phyloP scores from a whole-genome alignment of 306 rosid species.

The Alnus glutinosa region DNA sequence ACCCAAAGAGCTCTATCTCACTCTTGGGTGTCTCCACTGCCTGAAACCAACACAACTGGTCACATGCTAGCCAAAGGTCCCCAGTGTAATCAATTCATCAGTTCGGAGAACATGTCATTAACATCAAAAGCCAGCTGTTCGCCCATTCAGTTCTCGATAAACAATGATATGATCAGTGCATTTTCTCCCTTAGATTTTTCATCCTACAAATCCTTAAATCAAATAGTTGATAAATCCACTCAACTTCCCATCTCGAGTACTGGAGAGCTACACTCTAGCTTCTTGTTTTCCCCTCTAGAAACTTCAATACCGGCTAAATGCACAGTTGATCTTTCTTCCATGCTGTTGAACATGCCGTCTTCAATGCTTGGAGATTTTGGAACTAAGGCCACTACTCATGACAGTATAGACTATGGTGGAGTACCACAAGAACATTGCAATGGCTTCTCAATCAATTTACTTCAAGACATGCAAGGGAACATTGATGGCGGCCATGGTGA shows the following conservation, averaged over 20 bases:
- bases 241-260: conserved; percentile 38
- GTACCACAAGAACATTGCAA: conserved; percentile 41
- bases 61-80: conserved; percentile 37
- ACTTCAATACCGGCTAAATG: conserved; percentile 30
- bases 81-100: conserved; percentile 38
- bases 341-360: conserved; percentile 75
- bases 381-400: conserved; percentile 7
- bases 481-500: conserved; percentile 16
- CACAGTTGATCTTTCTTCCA: conserved; percentile 56
- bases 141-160: conserved; percentile 36
- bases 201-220: conserved; percentile 50
- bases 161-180: conserved; percentile 25
- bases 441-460: conserved; percentile 38
- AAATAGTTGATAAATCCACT: conserved; percentile 37
- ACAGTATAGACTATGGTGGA: conserved; percentile 25
- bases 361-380: conserved; percentile 54
- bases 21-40: conserved; percentile 64
- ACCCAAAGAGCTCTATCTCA: conserved; percentile 78
- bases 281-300: conserved; percentile 47
- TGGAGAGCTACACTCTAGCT: conserved; percentile 39
- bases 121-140: conserved; percentile 42
- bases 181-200: conserved; percentile 43
- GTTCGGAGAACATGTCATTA: conserved; percentile 39
- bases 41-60: conserved; percentile 43
- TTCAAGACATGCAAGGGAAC: conserved; percentile 33